These are phyloP conservation scores for Rhizopogon vesiculosus DNA, from an alignment of 768 basidiomycete genomes.

Conservation along the genomic window DNA sequence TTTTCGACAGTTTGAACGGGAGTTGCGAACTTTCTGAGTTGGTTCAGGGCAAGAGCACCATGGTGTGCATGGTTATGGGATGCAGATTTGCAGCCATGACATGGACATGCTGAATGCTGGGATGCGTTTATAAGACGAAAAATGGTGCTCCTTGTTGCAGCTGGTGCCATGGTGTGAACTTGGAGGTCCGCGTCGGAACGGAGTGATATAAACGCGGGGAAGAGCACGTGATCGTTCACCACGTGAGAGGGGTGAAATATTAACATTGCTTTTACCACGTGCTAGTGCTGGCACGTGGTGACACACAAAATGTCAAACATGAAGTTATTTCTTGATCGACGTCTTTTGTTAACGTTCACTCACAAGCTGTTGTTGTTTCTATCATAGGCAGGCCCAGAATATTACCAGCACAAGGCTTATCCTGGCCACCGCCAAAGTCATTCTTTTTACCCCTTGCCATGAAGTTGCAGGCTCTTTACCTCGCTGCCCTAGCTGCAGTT, in stretches of 20 bases:
- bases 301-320: background rate
- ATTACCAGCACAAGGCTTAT: background rate
- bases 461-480: conserved; percentile 34
- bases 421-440: background rate
- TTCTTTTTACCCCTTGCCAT: conserved; percentile 22
- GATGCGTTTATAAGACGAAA: conserved; percentile 71
- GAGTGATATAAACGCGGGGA: conserved; percentile 5
- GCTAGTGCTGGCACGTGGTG: no score
- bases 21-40: conserved; percentile 71
- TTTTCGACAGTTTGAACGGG: conserved; percentile 70
- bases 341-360: background rate
- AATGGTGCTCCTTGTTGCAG: conserved; percentile 57
- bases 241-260: background rate
- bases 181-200: conserved; percentile 14
- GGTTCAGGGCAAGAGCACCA: conserved; percentile 37
- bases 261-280: background rate
- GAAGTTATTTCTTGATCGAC: background rate
- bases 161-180: conserved; percentile 26
- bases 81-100: conserved; percentile 59
- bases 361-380: background rate
- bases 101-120: conserved; percentile 73
- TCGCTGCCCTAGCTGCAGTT: conserved; percentile 33
- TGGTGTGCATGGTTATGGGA: conserved; percentile 37
- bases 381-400: background rate
- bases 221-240: conserved; percentile 3